Base-by-base conservation (phyloP, 495 filamentous ascomycete genomes). In the Thermothielavioides terrestris region DNA sequence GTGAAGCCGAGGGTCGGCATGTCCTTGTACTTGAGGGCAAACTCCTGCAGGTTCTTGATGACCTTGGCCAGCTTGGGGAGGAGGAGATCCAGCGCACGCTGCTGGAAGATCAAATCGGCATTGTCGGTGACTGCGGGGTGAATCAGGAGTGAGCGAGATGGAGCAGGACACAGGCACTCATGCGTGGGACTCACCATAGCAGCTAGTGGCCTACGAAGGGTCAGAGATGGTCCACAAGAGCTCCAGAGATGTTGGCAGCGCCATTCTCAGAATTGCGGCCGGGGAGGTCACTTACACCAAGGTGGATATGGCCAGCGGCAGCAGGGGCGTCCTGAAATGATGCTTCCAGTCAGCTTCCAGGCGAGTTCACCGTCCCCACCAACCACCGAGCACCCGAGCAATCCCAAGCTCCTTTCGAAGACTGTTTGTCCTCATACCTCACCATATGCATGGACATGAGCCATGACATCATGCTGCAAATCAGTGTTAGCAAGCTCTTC, bases 271-370 rank as follows among this genome's bases (percentile, higher is more conserved):
- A 14, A 9, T 11, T 22, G 10, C 12, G 12, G 25, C 1, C 10
- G 5, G 15, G 9, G 36, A 21, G 4, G 4, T 48, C 14, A 56
- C 55, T 59, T 56, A 58, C 59, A 72, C 60, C 89, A 68, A 76
- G 82, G 69, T 95, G 90, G 41, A 95, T 94, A 62, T 91, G 87
- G 18, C 86, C 87, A 17, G 86, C 88, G 32, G 90, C 90, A 38
- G 81, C 83, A 4, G 89, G 89, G 9, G 88, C 87, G 42, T 75
- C 78, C 54, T 56, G 22, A 7, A 38, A 8, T 14, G 14, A 12
- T 15, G 8, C 15, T 12, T 30, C 31, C n/a, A 2, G 36, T 54
- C 25, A 46, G 17, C 18, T 23, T n/a, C n/a, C n/a, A n/a, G n/a
- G n/a, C n/a, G n/a, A n/a, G n/a, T n/a, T n/a, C n/a, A n/a, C n/a